phyloP scores from a whole-genome alignment of 306 rosid genomes.

The Acmispon strigosus region DNA sequence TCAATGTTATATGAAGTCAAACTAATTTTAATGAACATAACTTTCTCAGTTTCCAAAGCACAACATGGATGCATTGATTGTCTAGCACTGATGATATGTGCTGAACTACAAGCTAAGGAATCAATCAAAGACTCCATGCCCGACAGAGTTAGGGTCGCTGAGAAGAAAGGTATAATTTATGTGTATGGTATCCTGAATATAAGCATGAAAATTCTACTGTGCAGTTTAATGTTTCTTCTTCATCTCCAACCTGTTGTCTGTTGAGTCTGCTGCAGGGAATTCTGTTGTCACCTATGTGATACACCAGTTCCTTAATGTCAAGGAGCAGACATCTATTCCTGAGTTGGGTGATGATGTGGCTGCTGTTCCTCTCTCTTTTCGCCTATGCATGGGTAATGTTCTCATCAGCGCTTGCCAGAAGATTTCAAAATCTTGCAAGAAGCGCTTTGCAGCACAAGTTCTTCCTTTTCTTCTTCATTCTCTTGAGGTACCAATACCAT shows the following conservation, averaged over 20 bases:
- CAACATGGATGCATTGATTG: slow-evolving; percentile 97
- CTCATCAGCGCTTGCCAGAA: slow-evolving; percentile 86
- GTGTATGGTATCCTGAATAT: slow-evolving; percentile 1
- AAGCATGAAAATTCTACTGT: slow-evolving; percentile 1
- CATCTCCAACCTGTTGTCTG: slow-evolving; percentile 27
- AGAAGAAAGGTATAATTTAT: slow-evolving; percentile 40
- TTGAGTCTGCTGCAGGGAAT: slow-evolving; percentile 37
- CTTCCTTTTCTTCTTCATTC: slow-evolving; percentile 53
- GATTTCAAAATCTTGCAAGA: slow-evolving; percentile 49
- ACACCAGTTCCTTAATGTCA: slow-evolving; percentile 27
- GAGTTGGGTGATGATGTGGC: slow-evolving; percentile 19
- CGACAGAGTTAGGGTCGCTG: slow-evolving; percentile 21
- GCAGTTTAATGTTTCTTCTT: slow-evolving; percentile 17
- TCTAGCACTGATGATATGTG: slow-evolving; percentile 82
- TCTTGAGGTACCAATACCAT: slow-evolving; percentile 65
- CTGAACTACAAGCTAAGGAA: slow-evolving; percentile 54
- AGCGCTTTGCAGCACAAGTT: slow-evolving; percentile 42
- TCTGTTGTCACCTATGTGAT: slow-evolving; percentile 43
- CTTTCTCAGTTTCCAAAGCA: slow-evolving; percentile 61
- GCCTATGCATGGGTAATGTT: slow-evolving; percentile 89
- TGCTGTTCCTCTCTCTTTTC: slow-evolving; percentile 45
- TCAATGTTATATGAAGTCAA: background rate
- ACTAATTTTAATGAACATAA: slow-evolving; percentile 1
- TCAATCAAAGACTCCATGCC: slow-evolving; percentile 24
- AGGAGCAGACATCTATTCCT: slow-evolving; percentile 18